Conservation (phyloP, 176 grass and related monocot genomes). For the sorghum (Sorghum bicolor) region Sorghum_bicolor_NCBIv3 NC_012870.2:62767001-62767500, state of each 20-base stretch:
- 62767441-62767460: not conserved
- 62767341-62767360: not conserved
- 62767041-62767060: too few relatives aligned
- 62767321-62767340: not conserved
- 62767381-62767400: not conserved
- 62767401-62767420: conserved; percentile 2
- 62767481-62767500: not conserved
- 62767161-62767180: too few relatives aligned
- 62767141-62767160: too few relatives aligned
- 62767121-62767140: too few relatives aligned
- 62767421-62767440: not conserved
- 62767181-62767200: too few relatives aligned
- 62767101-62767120: too few relatives aligned
- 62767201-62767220: too few relatives aligned
- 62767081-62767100: too few relatives aligned
- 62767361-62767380: not conserved
- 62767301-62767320: not conserved
- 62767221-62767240: too few relatives aligned
- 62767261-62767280: not conserved
- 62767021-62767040: too few relatives aligned
- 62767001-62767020: too few relatives aligned
- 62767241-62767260: not conserved
- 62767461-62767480: not conserved
- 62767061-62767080: too few relatives aligned
- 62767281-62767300: not conserved